Base-by-base conservation (phyloP, 176 grass and related monocot genomes). In the Pontederia crassipes region DNA sequence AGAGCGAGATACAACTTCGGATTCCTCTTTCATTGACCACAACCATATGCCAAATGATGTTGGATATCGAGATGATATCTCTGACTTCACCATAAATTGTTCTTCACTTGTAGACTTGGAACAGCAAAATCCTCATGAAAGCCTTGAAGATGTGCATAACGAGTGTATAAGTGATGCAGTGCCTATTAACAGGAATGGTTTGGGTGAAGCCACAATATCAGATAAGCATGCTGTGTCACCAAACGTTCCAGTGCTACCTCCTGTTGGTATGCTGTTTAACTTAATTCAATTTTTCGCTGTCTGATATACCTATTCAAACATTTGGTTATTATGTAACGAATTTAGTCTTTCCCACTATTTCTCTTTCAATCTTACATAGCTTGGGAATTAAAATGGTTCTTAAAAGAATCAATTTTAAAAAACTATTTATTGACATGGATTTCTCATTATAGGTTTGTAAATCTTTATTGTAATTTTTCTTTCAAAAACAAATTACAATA, bases 201-300 rank as follows among this genome's bases (percentile, higher is more conserved):
- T 75, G 28, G 67, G 83, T 78, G 79, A 82, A 80, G 74, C 56
- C 60, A 71, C 72, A 49, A 81, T 71, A 26, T 88, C 78, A 0
- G 76, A 85, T 62, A 80, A 86, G 35, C 75, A 87, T 46, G 48
- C 84, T 82, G 71, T 11, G 57, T 67, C 82, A 64, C 52, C 49
- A 68, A 70, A 70, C 64, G 72, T 67, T 74, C 68, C 65, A 27
- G 52, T 80, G 72, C 72, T 71, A 78, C 81, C 69, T 46, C 67
- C 74, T 70, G 15, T 64, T 46, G 58, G 58, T 60, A 60, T 14
- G 58, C 32, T 11, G 58, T 12, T 60, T 60, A 8, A 12, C 58
- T 59, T 32, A 10, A 13, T 14, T 29, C 32, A 12, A 54, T 32
- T 8, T 60, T 13, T 32, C 32, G 26, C 2, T 24, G 20, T 56